Conservation (phyloP, 805 yeast genomes). For the Spathaspora hagerdaliae region DNA sequence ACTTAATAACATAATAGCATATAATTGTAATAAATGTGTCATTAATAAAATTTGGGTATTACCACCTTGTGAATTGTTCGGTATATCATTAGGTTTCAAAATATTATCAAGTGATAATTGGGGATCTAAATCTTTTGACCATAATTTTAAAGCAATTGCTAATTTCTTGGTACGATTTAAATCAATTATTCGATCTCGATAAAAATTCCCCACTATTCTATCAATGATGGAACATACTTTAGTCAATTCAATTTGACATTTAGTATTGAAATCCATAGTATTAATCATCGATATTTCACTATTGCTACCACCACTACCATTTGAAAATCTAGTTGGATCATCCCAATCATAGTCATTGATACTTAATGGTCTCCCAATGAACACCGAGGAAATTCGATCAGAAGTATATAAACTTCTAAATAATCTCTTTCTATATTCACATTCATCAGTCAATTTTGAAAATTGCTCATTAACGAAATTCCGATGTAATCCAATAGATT, state of each 20-base stretch:
- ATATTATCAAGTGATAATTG: conserved; percentile 22
- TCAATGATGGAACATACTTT: conserved; percentile 26
- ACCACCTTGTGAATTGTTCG: conserved; percentile 9
- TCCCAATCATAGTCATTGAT: conserved; percentile 38
- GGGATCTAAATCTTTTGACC: conserved; percentile 29
- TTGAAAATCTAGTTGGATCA: conserved; percentile 16
- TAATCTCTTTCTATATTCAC: conserved; percentile 8
- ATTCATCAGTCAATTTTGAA: conserved; percentile 3
- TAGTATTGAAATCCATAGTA: conserved; percentile 11
- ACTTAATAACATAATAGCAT: conserved; percentile 33
- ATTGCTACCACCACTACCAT: conserved; percentile 8
- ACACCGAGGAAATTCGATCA: conserved; percentile 29
- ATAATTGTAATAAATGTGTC: conserved; percentile 33
- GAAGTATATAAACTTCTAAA: conserved; percentile 22
- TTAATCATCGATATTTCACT: conserved; percentile 20
- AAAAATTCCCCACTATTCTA: conserved; percentile 26
- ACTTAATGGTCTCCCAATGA: conserved; percentile 34
- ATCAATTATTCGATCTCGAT: conserved; percentile 26
- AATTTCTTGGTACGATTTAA: conserved; percentile 26
- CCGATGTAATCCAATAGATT: conserved; percentile 38
- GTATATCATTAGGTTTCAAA: conserved; percentile 11
- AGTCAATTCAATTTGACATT: conserved; percentile 23
- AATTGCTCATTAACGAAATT: conserved; percentile 30
- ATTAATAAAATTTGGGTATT: conserved; percentile 19
- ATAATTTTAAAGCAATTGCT: conserved; percentile 31